These are phyloP conservation scores for Neotropicomus parvogracilis DNA, from an alignment of 1,284 basidiomycete genomes.

Conservation along the genomic window DNA sequence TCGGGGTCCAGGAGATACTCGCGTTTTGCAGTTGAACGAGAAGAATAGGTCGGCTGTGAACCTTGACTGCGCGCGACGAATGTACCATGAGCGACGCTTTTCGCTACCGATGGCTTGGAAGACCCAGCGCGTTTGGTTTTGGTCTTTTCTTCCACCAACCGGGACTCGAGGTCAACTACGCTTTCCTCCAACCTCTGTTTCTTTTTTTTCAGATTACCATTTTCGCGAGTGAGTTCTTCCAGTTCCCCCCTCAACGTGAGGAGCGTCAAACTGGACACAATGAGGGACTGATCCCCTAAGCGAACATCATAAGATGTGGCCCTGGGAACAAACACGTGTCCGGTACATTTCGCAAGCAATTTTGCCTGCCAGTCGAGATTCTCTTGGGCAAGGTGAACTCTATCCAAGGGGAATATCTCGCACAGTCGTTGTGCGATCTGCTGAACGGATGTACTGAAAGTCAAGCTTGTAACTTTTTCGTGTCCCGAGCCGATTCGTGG, in stretches of 20 bases:
- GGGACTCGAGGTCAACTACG: slow-evolving; percentile 30
- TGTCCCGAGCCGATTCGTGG: slow-evolving; percentile 52
- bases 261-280: slow-evolving; percentile 47
- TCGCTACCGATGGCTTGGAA: slow-evolving; percentile 3
- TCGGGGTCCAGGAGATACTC: not conserved
- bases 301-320: not conserved
- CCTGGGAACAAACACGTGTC: slow-evolving; percentile 45
- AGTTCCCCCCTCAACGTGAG: slow-evolving; percentile 43
- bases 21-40: not conserved
- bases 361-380: slow-evolving; percentile 53
- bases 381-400: slow-evolving; percentile 32
- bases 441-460: slow-evolving; percentile 33
- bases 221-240: slow-evolving; percentile 35
- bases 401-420: slow-evolving; percentile 45
- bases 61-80: not conserved
- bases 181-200: slow-evolving; percentile 33
- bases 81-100: not conserved
- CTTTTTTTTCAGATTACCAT: slow-evolving; percentile 29
- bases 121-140: slow-evolving; percentile 1
- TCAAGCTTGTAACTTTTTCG: slow-evolving; percentile 44
- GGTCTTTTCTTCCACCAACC: slow-evolving; percentile 18
- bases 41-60: not conserved
- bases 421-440: slow-evolving; percentile 42
- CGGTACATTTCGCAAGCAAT: slow-evolving; percentile 52
- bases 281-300: slow-evolving; percentile 31